Percentiles rank a stretch among this genome's conserved stretches.
These are phyloP conservation scores for Przewalskia tangutica DNA, from an alignment of 257 asterid species.

Conservation along the genomic window DNA sequence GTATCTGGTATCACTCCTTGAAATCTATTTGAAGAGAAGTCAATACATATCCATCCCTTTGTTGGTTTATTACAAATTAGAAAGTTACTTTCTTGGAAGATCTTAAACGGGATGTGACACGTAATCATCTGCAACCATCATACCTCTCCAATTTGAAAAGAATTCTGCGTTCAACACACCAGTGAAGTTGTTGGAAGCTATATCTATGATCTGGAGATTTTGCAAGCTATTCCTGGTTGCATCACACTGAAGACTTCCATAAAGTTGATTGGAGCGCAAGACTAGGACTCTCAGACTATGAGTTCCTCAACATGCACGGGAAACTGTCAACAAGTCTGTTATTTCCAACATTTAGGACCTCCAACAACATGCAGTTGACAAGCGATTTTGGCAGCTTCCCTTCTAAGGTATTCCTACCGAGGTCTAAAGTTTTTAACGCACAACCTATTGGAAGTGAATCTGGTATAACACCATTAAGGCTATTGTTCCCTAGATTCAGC, in stretches of 20 bases:
- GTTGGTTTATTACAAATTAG: too few relatives aligned
- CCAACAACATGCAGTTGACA: too few relatives aligned
- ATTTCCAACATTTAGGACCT: too few relatives aligned
- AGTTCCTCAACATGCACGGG: constrained; percentile 19
- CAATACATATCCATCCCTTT: too few relatives aligned
- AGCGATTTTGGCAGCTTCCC: too few relatives aligned
- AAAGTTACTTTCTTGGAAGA: constrained; percentile 2
- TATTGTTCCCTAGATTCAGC: too few relatives aligned
- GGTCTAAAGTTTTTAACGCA: too few relatives aligned
- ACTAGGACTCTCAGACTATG: constrained; percentile 11
- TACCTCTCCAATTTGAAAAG: constrained; percentile 15
- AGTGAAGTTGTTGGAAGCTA: constrained; percentile 18
- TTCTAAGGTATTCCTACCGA: too few relatives aligned
- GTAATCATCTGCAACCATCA: constrained; percentile 7
- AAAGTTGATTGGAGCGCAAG: constrained; percentile 10
- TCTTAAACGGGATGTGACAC: constrained; percentile 5
- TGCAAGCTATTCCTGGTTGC: constrained; percentile 5
- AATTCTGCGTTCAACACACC: constrained; percentile 3
- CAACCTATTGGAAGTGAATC: too few relatives aligned
- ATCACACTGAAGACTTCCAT: constrained; percentile 20
- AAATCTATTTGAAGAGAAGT: too few relatives aligned
- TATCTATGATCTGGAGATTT: constrained; percentile 14
- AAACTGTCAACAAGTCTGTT: constrained; percentile 21
- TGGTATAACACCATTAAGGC: too few relatives aligned
- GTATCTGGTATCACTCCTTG: too few relatives aligned